A percentile compares a stretch with the other conserved stretches of the same genome.
phyloP scores from a whole-genome alignment of 176 grass and related monocot genomes.

The Cenchrus fungigraminus region DNA sequence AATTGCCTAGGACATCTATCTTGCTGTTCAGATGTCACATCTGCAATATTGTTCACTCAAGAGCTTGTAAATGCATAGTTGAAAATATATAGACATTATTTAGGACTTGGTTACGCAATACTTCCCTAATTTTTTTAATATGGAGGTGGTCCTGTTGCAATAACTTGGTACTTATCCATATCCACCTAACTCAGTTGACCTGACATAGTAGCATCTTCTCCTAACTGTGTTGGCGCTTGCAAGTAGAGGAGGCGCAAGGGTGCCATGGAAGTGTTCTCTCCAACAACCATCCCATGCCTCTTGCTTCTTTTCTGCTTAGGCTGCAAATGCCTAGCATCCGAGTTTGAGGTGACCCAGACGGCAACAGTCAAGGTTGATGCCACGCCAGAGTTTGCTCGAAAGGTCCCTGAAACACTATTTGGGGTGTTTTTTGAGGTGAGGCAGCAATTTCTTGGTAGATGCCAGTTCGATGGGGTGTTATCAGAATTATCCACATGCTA shows the following conservation, averaged over 20 bases:
- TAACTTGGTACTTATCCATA: background rate
- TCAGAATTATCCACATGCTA: background rate
- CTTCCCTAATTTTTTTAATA: background rate
- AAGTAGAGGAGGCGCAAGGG: background rate
- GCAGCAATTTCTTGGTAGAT: background rate
- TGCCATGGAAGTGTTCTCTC: background rate
- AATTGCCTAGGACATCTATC: background rate
- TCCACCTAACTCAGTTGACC: background rate
- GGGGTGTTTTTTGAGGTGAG: conserved; percentile 92
- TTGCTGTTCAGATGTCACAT: background rate
- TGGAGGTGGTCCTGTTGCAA: background rate
- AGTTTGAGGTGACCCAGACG: conserved; percentile 30
- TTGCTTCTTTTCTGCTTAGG: conserved; percentile 20
- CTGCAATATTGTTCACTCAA: background rate
- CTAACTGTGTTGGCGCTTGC: background rate
- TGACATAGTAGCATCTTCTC: background rate
- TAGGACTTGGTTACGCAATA: background rate
- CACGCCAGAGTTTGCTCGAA: conserved; percentile 44
- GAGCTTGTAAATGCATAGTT: background rate
- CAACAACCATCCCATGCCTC: background rate
- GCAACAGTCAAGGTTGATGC: conserved; percentile 60
- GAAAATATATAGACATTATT: background rate
- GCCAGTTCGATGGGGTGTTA: background rate
- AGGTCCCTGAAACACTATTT: conserved; percentile 72
- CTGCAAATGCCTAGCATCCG: conserved; percentile 42